Base-by-base conservation (phyloP, 805 yeast species). In the Naumovozyma dairenensis region DNA sequence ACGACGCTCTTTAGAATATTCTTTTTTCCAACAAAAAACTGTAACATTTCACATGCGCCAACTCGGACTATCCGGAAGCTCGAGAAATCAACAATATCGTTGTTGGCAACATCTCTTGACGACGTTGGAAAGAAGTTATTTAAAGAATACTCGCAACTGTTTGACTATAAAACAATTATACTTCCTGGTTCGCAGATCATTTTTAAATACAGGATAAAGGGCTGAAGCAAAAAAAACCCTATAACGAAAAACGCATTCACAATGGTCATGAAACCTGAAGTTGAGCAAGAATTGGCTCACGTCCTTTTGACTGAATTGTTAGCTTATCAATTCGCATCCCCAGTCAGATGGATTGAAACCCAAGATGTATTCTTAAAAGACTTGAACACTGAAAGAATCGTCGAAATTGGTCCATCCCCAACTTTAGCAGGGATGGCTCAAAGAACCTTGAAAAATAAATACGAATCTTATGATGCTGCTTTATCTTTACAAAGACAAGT, bases 261-360 rank as follows among this genome's bases (percentile, higher is more conserved):
- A 16, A 42, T 48, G 46, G 46, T 42, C 25, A 66, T 66, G 72
- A 67, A 67, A 48, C 95, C 98, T 48, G 97, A 92, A 72, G 78
- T 86, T 41, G 93, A 92, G 69, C 98, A 92, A 68, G 97, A 92
- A 61, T 75, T 92, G 47, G 94, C 98, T 48, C 97, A 92, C 60
- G 79, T 83, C 46, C 71, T 92, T 45, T 72, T 92, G 59, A 86
- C 96, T 18, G 99, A 92, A 72, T 77, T 92, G 50, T 72, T 92
- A 66, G 97, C 98, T 35, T 92, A 87, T 67, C 99, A 92, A 65
- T 92, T 92, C 56, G 99, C 99, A 32, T 87, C 96, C 42, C 98
- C 99, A 31, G 99, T 92, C 45, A 79, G 97, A 72, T 92, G 99
- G 97, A 92, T 93, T 61, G 98, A 93, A 62, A 92, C 98, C 42